A percentile compares a stretch with the other conserved stretches of the same genome.
Conservation (phyloP, 441 rosid species). For the Oxalis stricta region DNA sequence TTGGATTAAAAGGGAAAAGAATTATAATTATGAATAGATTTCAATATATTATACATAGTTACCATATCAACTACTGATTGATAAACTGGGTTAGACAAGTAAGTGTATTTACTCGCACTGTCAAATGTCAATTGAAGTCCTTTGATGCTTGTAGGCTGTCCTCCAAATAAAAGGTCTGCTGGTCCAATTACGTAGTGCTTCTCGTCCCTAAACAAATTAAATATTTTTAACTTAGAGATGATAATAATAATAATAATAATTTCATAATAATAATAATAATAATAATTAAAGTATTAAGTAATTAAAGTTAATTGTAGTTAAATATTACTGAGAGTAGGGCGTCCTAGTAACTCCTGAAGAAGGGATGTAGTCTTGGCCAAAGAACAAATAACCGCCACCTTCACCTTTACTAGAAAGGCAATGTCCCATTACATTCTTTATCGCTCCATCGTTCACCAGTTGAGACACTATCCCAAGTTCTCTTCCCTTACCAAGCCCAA, state of each 20-base stretch:
- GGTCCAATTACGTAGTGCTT: conserved; percentile 39
- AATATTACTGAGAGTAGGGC: conserved; percentile 20
- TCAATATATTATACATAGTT: no score
- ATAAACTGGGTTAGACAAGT: conserved; percentile 33
- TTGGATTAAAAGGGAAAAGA: no score
- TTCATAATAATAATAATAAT: neutral
- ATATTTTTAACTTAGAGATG: neutral
- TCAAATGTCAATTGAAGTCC: conserved; percentile 38
- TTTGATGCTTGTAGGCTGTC: conserved; percentile 31
- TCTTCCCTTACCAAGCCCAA: conserved; percentile 56
- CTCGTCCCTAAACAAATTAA: conserved; percentile 14
- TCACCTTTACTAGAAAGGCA: conserved; percentile 36
- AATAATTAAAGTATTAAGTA: no score
- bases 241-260: neutral
- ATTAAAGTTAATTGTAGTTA: conserved; percentile 22
- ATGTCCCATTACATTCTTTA: conserved; percentile 37
- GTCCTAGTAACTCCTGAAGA: conserved; percentile 40
- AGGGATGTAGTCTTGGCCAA: conserved; percentile 44
- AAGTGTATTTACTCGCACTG: conserved; percentile 50
- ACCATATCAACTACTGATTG: conserved; percentile 30
- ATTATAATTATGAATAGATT: no score
- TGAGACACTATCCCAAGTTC: conserved; percentile 38
- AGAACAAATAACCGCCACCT: conserved; percentile 51
- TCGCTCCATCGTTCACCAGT: conserved; percentile 20
- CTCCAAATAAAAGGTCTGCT: conserved; percentile 31